Conservation (phyloP, 2,329 filamentous ascomycete species). For the Aspergillus ochraceus region DNA sequence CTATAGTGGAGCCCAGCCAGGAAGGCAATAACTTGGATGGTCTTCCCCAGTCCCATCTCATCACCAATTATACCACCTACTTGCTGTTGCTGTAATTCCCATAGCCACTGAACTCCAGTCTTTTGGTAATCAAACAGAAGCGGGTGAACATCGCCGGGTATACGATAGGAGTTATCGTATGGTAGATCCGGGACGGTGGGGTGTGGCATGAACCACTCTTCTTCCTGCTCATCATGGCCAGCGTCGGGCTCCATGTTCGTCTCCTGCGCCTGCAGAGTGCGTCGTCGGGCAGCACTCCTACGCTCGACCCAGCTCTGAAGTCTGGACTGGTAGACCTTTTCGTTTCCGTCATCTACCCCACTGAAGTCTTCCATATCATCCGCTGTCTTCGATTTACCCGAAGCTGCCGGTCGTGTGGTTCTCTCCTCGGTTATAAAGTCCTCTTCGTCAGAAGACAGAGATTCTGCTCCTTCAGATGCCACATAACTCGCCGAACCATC, state of each 20-base stretch:
- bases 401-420: slow-evolving; percentile 17
- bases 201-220: slow-evolving; percentile 82
- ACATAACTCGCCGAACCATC: slow-evolving; percentile 37
- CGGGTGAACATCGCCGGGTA: slow-evolving; percentile 91
- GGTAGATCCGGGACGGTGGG: slow-evolving; percentile 75
- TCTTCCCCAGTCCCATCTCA: slow-evolving; percentile 99
- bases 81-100: slow-evolving; percentile 83
- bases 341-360: slow-evolving; percentile 84
- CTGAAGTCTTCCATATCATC: slow-evolving; percentile 56
- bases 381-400: slow-evolving; percentile 30
- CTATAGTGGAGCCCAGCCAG: slow-evolving; percentile 91
- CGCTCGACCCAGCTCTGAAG: slow-evolving; percentile 72
- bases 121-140: slow-evolving; percentile 96
- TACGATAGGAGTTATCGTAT: slow-evolving; percentile 71
- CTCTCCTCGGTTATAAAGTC: slow-evolving; percentile 32
- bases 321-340: slow-evolving; percentile 73
- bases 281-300: slow-evolving; percentile 60
- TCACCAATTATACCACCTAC: slow-evolving; percentile 95
- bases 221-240: slow-evolving; percentile 36
- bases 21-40: slow-evolving; percentile 77
- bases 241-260: slow-evolving; percentile 40
- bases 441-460: slow-evolving; percentile 37
- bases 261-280: slow-evolving; percentile 36
- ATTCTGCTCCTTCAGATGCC: slow-evolving; percentile 30
- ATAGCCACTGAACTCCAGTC: slow-evolving; percentile 93